These are phyloP conservation scores for Sequoia sempervirens DNA, from an alignment of 75 land plant genomes.

Conservation along the genomic window DNA sequence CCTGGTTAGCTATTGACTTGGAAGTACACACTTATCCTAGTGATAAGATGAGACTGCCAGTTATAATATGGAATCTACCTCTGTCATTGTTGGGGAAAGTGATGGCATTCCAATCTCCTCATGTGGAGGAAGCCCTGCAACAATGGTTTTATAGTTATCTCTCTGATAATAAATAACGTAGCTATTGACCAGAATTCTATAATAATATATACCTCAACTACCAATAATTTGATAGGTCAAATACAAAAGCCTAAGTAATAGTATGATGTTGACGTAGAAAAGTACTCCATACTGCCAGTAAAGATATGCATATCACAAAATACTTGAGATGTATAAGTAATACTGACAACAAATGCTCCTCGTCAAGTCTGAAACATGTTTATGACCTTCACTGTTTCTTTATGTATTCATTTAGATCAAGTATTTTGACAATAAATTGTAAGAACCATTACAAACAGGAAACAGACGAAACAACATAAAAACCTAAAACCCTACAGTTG, in stretches of 20 bases:
- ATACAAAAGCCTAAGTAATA: background rate
- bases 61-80: constrained; percentile 41
- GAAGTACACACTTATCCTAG: background rate
- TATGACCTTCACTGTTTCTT: background rate
- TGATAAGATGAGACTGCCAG: background rate
- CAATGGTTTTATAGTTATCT: background rate
- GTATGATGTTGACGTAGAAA: background rate
- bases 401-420: background rate
- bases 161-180: background rate
- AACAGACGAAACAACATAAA: background rate
- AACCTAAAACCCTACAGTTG: background rate
- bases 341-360: background rate
- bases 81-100: constrained; percentile 98
- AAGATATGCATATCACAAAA: background rate
- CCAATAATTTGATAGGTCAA: background rate
- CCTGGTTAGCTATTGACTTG: background rate
- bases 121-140: constrained; percentile 57
- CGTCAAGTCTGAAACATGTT: background rate
- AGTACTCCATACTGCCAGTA: background rate
- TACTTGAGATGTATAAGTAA: background rate
- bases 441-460: background rate
- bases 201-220: background rate
- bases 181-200: background rate
- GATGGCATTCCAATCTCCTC: constrained; percentile 98
- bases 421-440: background rate